A percentile compares a stretch with the other conserved stretches of the same genome.
These are phyloP conservation scores for Phytophthora palmivora DNA, from an alignment of 352 stramenopile genomes.

Conservation along the genomic window DNA sequence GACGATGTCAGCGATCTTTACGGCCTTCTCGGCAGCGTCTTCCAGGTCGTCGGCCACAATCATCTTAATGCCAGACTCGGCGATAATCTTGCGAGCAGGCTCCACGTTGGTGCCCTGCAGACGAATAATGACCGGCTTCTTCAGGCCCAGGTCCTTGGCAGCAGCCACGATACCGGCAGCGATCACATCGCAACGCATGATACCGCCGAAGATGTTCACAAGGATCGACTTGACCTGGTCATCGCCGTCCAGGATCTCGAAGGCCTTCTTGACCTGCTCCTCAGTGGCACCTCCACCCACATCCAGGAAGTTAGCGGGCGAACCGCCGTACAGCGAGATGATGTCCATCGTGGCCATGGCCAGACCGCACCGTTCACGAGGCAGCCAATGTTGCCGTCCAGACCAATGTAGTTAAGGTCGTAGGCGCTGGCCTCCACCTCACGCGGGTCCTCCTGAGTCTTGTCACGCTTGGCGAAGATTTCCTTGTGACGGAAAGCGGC, in stretches of 20 bases:
- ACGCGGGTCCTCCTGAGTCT: conserved; percentile 95
- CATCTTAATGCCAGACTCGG: conserved; percentile 94
- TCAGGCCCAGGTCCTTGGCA: conserved; percentile 95
- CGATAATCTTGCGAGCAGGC: conserved; percentile 94
- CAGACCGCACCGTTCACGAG: conserved; percentile 99
- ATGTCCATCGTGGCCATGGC: conserved; percentile 99
- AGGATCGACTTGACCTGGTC: conserved; percentile 97
- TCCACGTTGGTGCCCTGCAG: conserved; percentile 98
- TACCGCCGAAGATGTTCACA: conserved; percentile 99
- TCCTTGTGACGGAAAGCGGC: conserved; percentile 97
- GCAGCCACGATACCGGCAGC: conserved; percentile 96
- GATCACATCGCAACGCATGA: conserved; percentile 99
- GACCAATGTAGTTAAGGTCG: conserved; percentile 99
- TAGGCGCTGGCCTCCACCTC: conserved; percentile 95
- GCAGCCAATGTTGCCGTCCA: conserved; percentile 99
- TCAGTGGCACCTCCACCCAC: conserved; percentile 96
- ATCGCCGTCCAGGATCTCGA: conserved; percentile 91
- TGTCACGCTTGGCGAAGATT: conserved; percentile 91
- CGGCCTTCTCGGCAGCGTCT: conserved; percentile 95
- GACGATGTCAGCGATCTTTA: conserved; percentile 91
- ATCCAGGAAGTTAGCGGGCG: conserved; percentile 99
- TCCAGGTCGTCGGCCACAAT: conserved; percentile 96
- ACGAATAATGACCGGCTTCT: conserved; percentile 98
- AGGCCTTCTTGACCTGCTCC: conserved; percentile 89
- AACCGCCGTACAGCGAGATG: conserved; percentile 98